These are phyloP conservation scores for Theileria parva DNA, from an alignment of 169 alveolate genomes.

Conservation along the genomic window DNA sequence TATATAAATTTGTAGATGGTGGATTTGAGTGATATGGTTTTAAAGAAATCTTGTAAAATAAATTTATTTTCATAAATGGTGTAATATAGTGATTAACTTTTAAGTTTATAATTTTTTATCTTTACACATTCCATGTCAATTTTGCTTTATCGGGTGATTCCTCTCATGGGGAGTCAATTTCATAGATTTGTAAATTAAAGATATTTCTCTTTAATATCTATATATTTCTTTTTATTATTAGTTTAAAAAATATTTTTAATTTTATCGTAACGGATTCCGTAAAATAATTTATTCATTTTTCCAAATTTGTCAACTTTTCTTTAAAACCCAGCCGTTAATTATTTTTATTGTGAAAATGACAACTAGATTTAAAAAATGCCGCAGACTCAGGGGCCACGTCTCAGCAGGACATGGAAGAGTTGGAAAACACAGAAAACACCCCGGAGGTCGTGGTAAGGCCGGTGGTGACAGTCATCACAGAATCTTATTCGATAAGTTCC, in stretches of 20 bases:
- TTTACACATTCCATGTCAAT: conserved; percentile 2
- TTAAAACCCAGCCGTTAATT: not conserved
- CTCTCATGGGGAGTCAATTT: conserved; percentile 17
- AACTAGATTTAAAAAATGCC: conserved; percentile 91
- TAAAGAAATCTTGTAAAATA: not conserved
- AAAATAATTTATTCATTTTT: too few relatives aligned
- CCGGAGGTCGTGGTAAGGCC: conserved; percentile 99
- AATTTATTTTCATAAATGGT: conserved; percentile 22
- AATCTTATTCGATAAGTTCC: conserved; percentile 92
- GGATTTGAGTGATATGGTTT: too few relatives aligned
- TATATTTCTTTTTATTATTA: not conserved
- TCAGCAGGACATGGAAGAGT: conserved; percentile 99
- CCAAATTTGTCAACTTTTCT: too few relatives aligned
- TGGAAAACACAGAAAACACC: conserved; percentile 99
- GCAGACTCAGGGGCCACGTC: conserved; percentile 98
- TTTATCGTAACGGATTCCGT: too few relatives aligned
- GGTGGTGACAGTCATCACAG: conserved; percentile 97
- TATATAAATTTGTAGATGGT: too few relatives aligned
- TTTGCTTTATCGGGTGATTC: not conserved
- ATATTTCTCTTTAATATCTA: not conserved
- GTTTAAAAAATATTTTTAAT: not conserved
- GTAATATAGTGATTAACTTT: not conserved
- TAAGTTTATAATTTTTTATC: not conserved
- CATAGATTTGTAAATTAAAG: not conserved
- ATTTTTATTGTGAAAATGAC: conserved; percentile 72